Percentiles rank a stretch among this genome's conserved stretches.
Evolutionary conservation across 805 yeast species (phyloP).

Genomic region (Saccharomycopsis sp.): DNA sequence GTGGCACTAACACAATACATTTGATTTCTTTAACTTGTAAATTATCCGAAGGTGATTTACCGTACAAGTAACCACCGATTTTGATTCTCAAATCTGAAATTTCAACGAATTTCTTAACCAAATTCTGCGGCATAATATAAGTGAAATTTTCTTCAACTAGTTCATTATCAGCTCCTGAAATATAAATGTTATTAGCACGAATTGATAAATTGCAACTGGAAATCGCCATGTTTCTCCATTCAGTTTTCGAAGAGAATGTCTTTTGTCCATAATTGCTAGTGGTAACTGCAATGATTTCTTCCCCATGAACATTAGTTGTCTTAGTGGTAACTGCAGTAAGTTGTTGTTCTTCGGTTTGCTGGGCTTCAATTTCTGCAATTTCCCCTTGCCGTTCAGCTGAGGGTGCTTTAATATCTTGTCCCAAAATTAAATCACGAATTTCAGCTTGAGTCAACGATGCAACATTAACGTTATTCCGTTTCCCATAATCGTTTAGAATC

Average conservation of each 20-base stretch:
- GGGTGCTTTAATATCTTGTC: slow-evolving; percentile 90
- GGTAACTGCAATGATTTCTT: slow-evolving; percentile 89
- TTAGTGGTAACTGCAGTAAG: slow-evolving; percentile 73
- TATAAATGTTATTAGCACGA: slow-evolving; percentile 69
- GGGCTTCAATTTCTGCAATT: slow-evolving; percentile 55
- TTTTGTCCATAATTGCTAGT: slow-evolving; percentile 84
- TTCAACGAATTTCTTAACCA: slow-evolving; percentile 69
- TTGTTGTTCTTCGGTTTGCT: slow-evolving; percentile 40
- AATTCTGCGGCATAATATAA: slow-evolving; percentile 75
- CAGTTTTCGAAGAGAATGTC: slow-evolving; percentile 73
- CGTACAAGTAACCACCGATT: slow-evolving; percentile 76
- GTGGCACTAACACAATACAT: slow-evolving; percentile 78
- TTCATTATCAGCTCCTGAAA: slow-evolving; percentile 59
- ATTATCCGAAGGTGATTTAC: slow-evolving; percentile 69
- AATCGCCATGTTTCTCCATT: slow-evolving; percentile 87
- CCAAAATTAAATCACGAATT: slow-evolving; percentile 86
- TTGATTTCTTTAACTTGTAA: slow-evolving; percentile 68
- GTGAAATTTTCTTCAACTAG: slow-evolving; percentile 53
- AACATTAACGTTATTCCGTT: slow-evolving; percentile 77
- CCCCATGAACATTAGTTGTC: slow-evolving; percentile 90
- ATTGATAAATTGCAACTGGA: slow-evolving; percentile 65
- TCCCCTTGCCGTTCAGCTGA: slow-evolving; percentile 73
- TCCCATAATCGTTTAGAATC: slow-evolving; percentile 77
- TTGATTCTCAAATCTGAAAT: slow-evolving; percentile 77
- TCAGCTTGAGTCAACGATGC: slow-evolving; percentile 88